Conservation (phyloP, 2,329 filamentous ascomycete species). For the Penicillium olsonii region DNA sequence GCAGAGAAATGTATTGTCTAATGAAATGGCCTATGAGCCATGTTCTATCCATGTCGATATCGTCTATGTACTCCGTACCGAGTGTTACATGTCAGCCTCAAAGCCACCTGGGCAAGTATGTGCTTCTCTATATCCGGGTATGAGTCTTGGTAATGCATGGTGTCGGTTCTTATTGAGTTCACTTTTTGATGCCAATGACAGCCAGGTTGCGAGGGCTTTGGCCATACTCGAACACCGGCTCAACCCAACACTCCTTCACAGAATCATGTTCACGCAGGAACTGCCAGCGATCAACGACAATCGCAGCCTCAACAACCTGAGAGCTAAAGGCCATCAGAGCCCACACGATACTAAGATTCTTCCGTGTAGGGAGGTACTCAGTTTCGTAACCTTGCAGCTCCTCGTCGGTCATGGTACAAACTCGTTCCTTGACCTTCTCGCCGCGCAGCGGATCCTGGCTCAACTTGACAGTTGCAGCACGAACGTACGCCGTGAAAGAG, state of each 20-base stretch:
- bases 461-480: slow-evolving; percentile 78
- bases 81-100: background rate
- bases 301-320: slow-evolving; percentile 81
- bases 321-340: slow-evolving; percentile 95
- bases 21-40: too few species aligned
- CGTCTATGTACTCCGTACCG: background rate
- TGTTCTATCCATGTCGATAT: too few species aligned
- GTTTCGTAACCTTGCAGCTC: slow-evolving; percentile 72
- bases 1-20: too few species aligned
- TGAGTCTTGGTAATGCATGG: background rate
- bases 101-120: background rate
- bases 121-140: background rate
- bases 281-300: slow-evolving; percentile 87
- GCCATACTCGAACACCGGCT: slow-evolving; percentile 86
- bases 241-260: slow-evolving; percentile 80
- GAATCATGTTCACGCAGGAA: slow-evolving; percentile 79
- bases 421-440: slow-evolving; percentile 63
- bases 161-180: slow-evolving; percentile 43
- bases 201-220: slow-evolving; percentile 88
- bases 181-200: slow-evolving; percentile 83
- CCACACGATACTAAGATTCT: slow-evolving; percentile 86
- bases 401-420: slow-evolving; percentile 70
- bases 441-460: slow-evolving; percentile 61
- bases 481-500: slow-evolving; percentile 74
- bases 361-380: slow-evolving; percentile 66